These are phyloP conservation scores for Phytophthora pini DNA, from an alignment of 352 stramenopile genomes.

Conservation along the genomic window DNA sequence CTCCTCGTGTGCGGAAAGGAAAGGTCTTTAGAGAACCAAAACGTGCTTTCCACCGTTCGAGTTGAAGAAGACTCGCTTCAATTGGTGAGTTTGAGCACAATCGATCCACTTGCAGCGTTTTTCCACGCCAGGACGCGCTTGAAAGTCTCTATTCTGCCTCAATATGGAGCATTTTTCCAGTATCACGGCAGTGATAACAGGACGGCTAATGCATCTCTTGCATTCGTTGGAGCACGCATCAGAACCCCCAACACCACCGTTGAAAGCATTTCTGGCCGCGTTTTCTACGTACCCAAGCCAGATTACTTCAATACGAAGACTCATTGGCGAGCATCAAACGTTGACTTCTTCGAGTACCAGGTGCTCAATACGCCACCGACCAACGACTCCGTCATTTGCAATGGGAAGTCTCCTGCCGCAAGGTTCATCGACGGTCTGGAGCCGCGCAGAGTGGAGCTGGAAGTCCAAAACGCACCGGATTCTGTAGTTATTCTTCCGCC, in stretches of 20 bases:
- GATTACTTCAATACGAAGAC: constrained; percentile 62
- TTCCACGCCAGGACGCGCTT: constrained; percentile 41
- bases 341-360: constrained; percentile 52
- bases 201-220: constrained; percentile 6
- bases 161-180: constrained; percentile 60
- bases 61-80: constrained; percentile 65
- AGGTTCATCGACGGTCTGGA: constrained; percentile 16
- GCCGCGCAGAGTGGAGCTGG: constrained; percentile 49
- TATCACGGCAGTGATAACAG: constrained; percentile 19
- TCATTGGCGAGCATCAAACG: background rate
- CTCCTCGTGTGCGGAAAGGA: constrained; percentile 12
- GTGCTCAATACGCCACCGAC: constrained; percentile 12
- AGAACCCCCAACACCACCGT: constrained; percentile 15
- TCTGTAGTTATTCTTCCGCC: constrained; percentile 55
- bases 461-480: constrained; percentile 61
- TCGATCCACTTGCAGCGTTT: constrained; percentile 53
- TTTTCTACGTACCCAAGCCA: constrained; percentile 55
- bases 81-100: constrained; percentile 36
- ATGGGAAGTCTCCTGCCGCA: constrained; percentile 14
- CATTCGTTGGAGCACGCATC: constrained; percentile 32
- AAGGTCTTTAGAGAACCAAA: constrained; percentile 3
- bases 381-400: constrained; percentile 18
- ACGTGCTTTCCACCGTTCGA: constrained; percentile 28
- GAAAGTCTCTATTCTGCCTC: constrained; percentile 44
- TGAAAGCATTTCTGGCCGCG: constrained; percentile 30